Base-by-base conservation (phyloP, 352 stramenopile genomes). In the Phytophthora pistaciae region DNA sequence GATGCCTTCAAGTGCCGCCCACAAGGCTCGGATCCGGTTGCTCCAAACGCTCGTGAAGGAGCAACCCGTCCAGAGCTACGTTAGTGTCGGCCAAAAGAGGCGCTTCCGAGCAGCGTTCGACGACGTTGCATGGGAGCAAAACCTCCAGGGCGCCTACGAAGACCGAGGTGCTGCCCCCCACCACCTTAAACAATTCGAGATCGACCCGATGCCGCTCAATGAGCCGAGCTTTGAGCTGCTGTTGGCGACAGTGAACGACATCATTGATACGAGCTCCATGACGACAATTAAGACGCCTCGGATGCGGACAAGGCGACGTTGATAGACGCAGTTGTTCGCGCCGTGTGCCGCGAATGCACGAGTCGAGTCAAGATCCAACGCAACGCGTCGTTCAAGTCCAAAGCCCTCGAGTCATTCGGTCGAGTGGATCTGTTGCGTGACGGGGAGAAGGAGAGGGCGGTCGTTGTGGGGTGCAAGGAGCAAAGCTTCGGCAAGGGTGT, bases 71-170 rank as follows among this genome's bases (percentile, higher is more conserved):
- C 8, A 66, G 27, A 4, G 10, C 7, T 50, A 33, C 29, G 14
- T 14, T 33, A 71, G 11, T 18, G 56, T 71, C 38, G 38, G 40
- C 14, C 56, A 56, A 56, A 71, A 71, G 27, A 36, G 64, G 29
- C 64, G 56, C 40, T 71, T 71, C 14, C 56, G n/a, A 40, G 64
- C 64, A 13, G 64, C 56, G 49, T 71, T 71, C 52, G 56, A 66
- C 38, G 64, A 50, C 42, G 10, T 71, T 18, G 56, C 14, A 1
- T 71, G 64, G 64, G 56, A 57, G n/a, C 56, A 59, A 52, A 66
- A 71, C 4, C 27, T 66, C 33, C 23, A 50, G 14, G 46, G 60
- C 8, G 56, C 66, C 11, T 71, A 71, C 33, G 56, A 59, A 42
- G 27, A 52, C 40, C 36, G 14, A 18, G 36, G 29, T 33, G 36